A percentile compares a stretch with the other conserved stretches of the same genome.
These are phyloP conservation scores for Millerozyma miso DNA, from an alignment of 805 yeast species.

Conservation along the genomic window DNA sequence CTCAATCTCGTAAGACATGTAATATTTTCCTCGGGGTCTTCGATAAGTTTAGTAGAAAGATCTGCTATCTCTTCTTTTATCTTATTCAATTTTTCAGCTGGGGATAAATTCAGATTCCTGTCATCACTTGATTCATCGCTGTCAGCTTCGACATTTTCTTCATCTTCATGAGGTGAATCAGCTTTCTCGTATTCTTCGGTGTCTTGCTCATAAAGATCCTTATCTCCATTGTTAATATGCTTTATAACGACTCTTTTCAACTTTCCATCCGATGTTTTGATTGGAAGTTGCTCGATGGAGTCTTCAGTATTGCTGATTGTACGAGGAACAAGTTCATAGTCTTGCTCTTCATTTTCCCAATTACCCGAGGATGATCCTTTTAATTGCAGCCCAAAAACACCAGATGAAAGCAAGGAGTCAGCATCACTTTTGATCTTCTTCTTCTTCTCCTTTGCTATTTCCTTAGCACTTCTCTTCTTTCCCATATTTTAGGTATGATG, in stretches of 20 bases:
- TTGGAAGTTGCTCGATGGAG: slow-evolving; percentile 72
- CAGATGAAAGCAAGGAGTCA: slow-evolving; percentile 36
- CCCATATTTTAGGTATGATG: slow-evolving; percentile 25
- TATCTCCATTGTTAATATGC: slow-evolving; percentile 20
- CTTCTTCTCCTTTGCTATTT: slow-evolving; percentile 21
- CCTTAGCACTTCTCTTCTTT: slow-evolving; percentile 25
- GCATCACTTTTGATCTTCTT: slow-evolving; percentile 37
- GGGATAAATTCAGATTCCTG: slow-evolving; percentile 44
- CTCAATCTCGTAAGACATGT: slow-evolving; percentile 60
- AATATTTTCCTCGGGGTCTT: slow-evolving; percentile 86
- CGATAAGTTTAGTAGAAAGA: slow-evolving; percentile 70
- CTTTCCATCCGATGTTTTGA: slow-evolving; percentile 66
- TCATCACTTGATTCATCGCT: slow-evolving; percentile 30
- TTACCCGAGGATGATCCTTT: slow-evolving; percentile 8
- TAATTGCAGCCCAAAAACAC: slow-evolving; percentile 23
- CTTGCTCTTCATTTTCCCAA: slow-evolving; percentile 76
- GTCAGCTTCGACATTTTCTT: slow-evolving; percentile 5
- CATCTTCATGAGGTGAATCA: slow-evolving; percentile 7
- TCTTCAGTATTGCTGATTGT: slow-evolving; percentile 38
- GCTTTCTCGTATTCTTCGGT: slow-evolving; percentile 9
- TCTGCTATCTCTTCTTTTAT: slow-evolving; percentile 83
- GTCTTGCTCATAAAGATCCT: slow-evolving; percentile 9
- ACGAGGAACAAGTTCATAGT: slow-evolving; percentile 74
- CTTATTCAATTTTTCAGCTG: slow-evolving; percentile 50
- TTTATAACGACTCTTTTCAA: slow-evolving; percentile 63